Base-by-base conservation (phyloP, 345 rosid genomes). In the Gossypium sturtianum region DNA sequence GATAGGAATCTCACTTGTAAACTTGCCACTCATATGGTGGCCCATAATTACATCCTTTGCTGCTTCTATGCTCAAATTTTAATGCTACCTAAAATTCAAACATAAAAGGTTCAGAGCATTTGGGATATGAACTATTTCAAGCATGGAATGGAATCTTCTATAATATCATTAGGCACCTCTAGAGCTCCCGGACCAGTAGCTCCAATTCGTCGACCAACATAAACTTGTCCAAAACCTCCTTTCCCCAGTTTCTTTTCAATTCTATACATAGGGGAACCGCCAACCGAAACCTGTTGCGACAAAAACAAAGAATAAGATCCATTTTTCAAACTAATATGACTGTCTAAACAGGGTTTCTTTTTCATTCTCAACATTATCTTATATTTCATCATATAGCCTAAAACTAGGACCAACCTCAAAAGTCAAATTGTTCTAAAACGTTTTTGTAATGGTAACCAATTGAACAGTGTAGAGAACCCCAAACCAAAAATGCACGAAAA, bases 1-100 rank as follows among this genome's bases (percentile, higher is more conserved):
- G 13, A 54, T 22, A 62, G 62, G 74, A 56, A 52, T 12, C 98
- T 84, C 80, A 95, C 99, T 79, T 87, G 88, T 95, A 95, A 81
- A 95, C 99, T 89, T 95, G 99, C 99, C 98, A 93, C 91, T 95
- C 99, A 49, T 90, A 87, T 0, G 99, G 99, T 1, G 98, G 98
- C 48, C 96, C 96, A 86, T 89, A 86, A 83, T 81, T 93, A 82
- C 99, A 94, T 67, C 99, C 99, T 87, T 93, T 94, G 89, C 99
- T 94, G 81, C 84, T 94, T 81, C 87, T 86, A 75, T 95, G 99
- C 85, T 95, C 99, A 69, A 95, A 93, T 77, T 95, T 95, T 81
- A 95, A 86, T 2, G 98, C 99, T 52, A 94, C 98, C 99, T 95
- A 49, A 17, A 80, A 56, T 43, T 70, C 43, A 78, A 12, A 70